Percentiles rank a stretch among this genome's conserved stretches.
phyloP scores from a whole-genome alignment of 495 filamentous ascomycete species.

The Daldinia concentrica region DNA sequence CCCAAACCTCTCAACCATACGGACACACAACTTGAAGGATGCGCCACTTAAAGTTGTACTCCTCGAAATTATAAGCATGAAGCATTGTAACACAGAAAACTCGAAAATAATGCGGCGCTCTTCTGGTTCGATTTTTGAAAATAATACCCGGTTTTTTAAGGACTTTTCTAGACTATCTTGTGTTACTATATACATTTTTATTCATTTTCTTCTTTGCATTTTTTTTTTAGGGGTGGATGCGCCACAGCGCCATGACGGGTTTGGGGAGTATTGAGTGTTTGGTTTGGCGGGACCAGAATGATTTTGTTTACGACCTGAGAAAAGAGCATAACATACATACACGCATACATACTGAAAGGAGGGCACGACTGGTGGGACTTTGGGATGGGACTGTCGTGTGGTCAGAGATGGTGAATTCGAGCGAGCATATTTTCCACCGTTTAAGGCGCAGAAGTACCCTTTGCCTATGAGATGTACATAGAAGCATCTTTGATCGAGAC shows the following conservation, averaged over 20 bases:
- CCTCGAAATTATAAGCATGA: slow-evolving; percentile 12
- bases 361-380: slow-evolving; percentile 11
- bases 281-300: slow-evolving; percentile 39
- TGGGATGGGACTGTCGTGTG: slow-evolving; percentile 30
- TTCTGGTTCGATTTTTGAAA: slow-evolving; percentile 36
- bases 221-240: slow-evolving; percentile 32
- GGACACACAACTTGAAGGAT: slow-evolving; percentile 41
- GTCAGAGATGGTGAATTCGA: slow-evolving; percentile 27
- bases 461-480: slow-evolving; percentile 38
- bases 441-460: slow-evolving; percentile 24
- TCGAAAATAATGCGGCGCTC: slow-evolving; percentile 31
- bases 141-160: slow-evolving; percentile 39
- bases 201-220: slow-evolving; percentile 28
- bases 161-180: slow-evolving; percentile 37
- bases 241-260: slow-evolving; percentile 20
- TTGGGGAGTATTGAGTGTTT: slow-evolving; percentile 31
- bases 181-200: slow-evolving; percentile 41
- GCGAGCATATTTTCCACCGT: slow-evolving; percentile 28
- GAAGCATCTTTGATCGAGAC: slow-evolving; percentile 32
- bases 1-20: slow-evolving; percentile 44
- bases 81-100: slow-evolving; percentile 25
- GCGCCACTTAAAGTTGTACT: slow-evolving; percentile 3
- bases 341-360: slow-evolving; percentile 27
- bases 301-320: slow-evolving; percentile 34
- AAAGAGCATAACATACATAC: slow-evolving; percentile 35